Base-by-base conservation (phyloP, 345 rosid species). In the Citrus medica region DNA sequence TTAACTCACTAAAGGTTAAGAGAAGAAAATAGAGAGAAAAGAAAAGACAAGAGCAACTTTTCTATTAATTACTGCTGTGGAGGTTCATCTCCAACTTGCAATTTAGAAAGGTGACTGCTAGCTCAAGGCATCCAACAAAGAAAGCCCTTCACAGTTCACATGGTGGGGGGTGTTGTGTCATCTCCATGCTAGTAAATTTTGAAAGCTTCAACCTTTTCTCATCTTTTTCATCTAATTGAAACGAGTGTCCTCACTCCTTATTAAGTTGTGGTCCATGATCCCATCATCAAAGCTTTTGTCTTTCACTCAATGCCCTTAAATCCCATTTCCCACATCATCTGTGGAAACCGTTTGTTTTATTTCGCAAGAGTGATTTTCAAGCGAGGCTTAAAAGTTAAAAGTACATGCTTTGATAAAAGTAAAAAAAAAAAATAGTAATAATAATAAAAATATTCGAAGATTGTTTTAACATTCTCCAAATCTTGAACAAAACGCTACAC, bases 71-170 rank as follows among this genome's bases (percentile, higher is more conserved):
- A 66, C 40, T 70, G 37, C 40, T 37, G 69, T 77, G 78, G 17
- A 70, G 75, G 73, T 67, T 77, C 68, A 51, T 37, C 75, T 73
- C 81, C 77, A 46, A 76, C 75, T 83, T 77, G 25, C 56, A 67
- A 9, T 75, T 79, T 33, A 17, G 12, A 82, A 83, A 83, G 81
- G 71, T 78, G 82, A 69, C 77, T 75, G 84, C 83, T 79, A 19
- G 62, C 82, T 83, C 80, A 81, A 83, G 86, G 83, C 80, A 81
- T 79, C 81, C 67, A 76, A 65, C 79, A 69, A 74, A 51, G 60
- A 28, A 59, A 83, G 67, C 71, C 69, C 69, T 75, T 81, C 87
- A 84, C 87, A 74, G 67, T 75, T 81, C 87, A 84, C 87, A 74
- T 82, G 87, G 84, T 82, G 84, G 80, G 78, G 84, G 71, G 19